Evolutionary conservation across 2,329 filamentous ascomycete genomes (phyloP).

Genomic region (Aaosphaeria pasadenensis): DNA sequence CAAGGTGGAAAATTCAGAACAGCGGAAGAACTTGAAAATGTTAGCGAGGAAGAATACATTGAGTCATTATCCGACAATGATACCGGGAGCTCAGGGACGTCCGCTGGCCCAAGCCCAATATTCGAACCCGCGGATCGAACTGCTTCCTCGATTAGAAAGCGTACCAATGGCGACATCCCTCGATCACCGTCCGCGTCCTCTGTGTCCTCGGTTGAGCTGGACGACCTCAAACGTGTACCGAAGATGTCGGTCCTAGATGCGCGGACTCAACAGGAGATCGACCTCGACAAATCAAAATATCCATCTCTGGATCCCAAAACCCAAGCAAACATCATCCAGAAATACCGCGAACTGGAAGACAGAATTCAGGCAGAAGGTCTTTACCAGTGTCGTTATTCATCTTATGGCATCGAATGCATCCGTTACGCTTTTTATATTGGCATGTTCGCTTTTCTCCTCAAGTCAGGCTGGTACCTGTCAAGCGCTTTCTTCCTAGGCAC

Average conservation of each 20-base stretch:
- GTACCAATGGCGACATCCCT: conserved; percentile 31
- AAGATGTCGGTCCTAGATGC: conserved; percentile 66
- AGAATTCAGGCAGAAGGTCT: conserved; percentile 71
- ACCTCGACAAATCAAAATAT: conserved; percentile 75
- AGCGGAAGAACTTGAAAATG: conserved; percentile 39
- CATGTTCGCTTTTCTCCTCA: conserved; percentile 53
- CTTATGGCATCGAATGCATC: conserved; percentile 70
- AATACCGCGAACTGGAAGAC: conserved; percentile 76
- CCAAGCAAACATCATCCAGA: conserved; percentile 72
- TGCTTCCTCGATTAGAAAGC: conserved; percentile 31
- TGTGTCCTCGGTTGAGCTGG: conserved; percentile 50
- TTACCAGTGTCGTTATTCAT: conserved; percentile 78
- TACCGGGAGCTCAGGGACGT: conserved; percentile 36
- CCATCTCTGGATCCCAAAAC: conserved; percentile 70
- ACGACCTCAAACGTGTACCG: conserved; percentile 32
- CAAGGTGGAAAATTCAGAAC: conserved; percentile 78
- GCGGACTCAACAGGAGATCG: conserved; percentile 70
- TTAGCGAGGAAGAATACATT: conserved; percentile 32
- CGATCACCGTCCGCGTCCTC: conserved; percentile 58
- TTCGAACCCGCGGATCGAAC: conserved; percentile 53
- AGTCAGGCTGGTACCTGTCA: conserved; percentile 45
- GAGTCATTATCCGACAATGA: conserved; percentile 23
- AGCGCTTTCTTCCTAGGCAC: conserved; percentile 75
- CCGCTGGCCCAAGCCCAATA: conserved; percentile 55
- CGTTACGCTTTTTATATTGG: conserved; percentile 70